Evolutionary conservation across 2,329 filamentous ascomycete species (phyloP).

Genomic region (Paramyrothecium roridum): DNA sequence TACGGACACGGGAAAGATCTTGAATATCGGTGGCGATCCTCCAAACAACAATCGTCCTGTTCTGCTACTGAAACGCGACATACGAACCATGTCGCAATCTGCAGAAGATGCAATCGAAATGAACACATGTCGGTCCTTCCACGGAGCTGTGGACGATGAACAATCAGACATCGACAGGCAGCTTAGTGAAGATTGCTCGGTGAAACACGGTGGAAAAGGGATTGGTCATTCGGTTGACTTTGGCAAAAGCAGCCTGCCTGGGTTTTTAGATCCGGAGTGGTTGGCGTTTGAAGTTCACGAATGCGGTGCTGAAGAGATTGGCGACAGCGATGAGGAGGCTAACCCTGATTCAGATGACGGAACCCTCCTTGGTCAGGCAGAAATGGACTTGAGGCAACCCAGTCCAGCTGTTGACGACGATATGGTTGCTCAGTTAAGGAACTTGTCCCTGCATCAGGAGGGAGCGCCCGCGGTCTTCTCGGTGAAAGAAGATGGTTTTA

Average conservation of each 20-base stretch:
- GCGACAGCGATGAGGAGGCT: slow-evolving; percentile 33
- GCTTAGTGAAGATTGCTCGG: slow-evolving; percentile 22
- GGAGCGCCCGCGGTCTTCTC: too few relatives aligned
- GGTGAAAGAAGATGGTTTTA: too few relatives aligned
- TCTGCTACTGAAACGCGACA: slow-evolving; percentile 27
- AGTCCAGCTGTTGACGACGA: not conserved
- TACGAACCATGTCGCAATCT: not conserved
- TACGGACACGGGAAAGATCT: slow-evolving; percentile 82
- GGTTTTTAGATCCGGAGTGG: slow-evolving; percentile 84
- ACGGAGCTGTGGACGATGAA: slow-evolving; percentile 14
- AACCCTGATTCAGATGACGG: slow-evolving; percentile 32
- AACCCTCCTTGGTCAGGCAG: slow-evolving; percentile 32
- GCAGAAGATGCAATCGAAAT: not conserved
- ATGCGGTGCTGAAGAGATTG: slow-evolving; percentile 76
- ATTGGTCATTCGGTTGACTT: slow-evolving; percentile 4
- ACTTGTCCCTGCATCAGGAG: not conserved
- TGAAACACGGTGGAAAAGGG: not conserved
- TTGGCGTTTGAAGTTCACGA: slow-evolving; percentile 85
- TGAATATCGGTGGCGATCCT: slow-evolving; percentile 64
- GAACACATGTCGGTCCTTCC: slow-evolving; percentile 1
- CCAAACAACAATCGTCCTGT: slow-evolving; percentile 44
- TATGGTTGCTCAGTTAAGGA: not conserved
- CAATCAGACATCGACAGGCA: slow-evolving; percentile 47
- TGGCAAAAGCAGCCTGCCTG: slow-evolving; percentile 48
- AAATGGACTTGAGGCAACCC: too few relatives aligned